Evolutionary conservation across 1,284 basidiomycete genomes (phyloP), one percentile per base, ranked within the genome.

Genomic region (Phellinidium pouzarii): DNA sequence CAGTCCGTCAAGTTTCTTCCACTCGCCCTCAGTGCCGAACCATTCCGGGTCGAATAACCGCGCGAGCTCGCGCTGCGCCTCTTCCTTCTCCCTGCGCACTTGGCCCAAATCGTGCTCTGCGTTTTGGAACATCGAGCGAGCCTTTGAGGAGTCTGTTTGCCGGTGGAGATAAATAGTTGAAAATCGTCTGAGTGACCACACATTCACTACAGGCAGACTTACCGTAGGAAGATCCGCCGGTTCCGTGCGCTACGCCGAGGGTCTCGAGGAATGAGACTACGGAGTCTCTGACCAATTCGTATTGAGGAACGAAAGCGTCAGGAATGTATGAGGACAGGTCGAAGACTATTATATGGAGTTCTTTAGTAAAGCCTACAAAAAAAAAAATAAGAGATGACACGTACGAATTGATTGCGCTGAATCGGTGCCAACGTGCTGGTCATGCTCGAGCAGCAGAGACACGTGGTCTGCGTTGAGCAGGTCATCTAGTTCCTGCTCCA

Each of bases 1-100:
- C 3, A 77, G 75, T 7, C 79, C 78, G 34, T 96, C 87, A 9
- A 99, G 78, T 69, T 95, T 94, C 75, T 95, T 95, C 90, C 93
- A 99, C 71, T 97, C 93, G 54, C 90, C 92, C 29, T 92, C 77
- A 0, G 71, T 68, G 6, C 95, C 95, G 64, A 86, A 97, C 54
- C 80, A 79, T 22, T 79, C 67, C 7, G 74, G 66, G 54, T 82
- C 72, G 61, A 84, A 88, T 12, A 91, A 69, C 41, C 83, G 77
- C 1, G 64, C 65, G n/a, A 90, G 63, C 41, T 84, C 77, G 19
- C 74, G 69, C 43, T 75, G 72, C 0, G 77, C 75, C 9, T 71
- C 67, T 26, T 75, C 69, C 43, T 75, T 74, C 29, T 82, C 78
- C 34, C 74, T 69, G 42, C 68, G 68, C 8, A 74, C 62, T 8